phyloP scores from a whole-genome alignment of 192 early-diverging fungal genomes.

The Ambispora gerdemannii region DNA sequence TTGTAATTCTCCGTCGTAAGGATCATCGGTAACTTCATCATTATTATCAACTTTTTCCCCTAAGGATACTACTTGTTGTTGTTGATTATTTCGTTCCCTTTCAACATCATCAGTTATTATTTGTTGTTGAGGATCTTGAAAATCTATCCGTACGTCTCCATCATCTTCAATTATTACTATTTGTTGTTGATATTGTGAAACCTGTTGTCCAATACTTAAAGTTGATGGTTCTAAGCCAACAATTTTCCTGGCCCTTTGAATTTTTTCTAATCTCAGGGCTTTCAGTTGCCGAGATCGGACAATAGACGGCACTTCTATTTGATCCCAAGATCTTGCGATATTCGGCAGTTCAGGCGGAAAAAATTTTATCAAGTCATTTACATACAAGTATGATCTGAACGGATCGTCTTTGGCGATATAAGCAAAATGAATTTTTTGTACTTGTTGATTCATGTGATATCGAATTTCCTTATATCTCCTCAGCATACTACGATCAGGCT shows the following conservation, averaged over 20 bases:
- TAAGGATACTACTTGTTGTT: neutral
- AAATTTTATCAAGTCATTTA: neutral
- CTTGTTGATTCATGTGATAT: neutral
- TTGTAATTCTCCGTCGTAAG: neutral
- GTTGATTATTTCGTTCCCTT: no score
- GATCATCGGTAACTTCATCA: neutral
- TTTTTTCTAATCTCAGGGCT: neutral
- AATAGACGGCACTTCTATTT: neutral
- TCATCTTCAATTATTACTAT: neutral
- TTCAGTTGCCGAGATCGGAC: neutral
- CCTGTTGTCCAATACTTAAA: neutral
- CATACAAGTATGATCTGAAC: neutral
- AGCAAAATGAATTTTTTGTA: neutral
- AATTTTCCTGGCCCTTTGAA: neutral
- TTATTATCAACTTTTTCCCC: no score
- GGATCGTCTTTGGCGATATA: neutral
- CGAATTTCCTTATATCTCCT: neutral
- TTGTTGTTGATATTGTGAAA: neutral
- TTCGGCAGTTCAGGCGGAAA: neutral
- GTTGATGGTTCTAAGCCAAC: neutral
- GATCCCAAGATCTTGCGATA: neutral
- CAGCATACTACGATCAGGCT: neutral
- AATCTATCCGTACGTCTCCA: no score
- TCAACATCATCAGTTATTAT: no score
- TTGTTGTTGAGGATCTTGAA: no score